Evolutionary conservation across 108 stramenopile species (phyloP), one percentile per base, ranked within the genome.

Genomic region (Poteriospumella lacustris): DNA sequence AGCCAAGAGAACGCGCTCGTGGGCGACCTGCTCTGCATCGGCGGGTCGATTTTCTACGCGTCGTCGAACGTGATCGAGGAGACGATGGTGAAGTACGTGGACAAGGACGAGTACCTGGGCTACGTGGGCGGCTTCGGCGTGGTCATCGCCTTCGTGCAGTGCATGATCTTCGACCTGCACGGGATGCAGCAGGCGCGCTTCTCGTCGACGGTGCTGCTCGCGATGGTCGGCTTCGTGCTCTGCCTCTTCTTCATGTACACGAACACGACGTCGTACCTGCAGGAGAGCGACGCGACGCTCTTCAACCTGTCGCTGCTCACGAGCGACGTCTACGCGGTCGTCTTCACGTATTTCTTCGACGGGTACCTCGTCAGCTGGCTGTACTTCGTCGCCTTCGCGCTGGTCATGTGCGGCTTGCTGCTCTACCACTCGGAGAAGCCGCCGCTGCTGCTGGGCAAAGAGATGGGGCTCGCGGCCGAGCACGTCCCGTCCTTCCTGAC

Each of bases 301-400:
- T 88, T 87, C 83, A 89, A 89, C 77, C 80, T 89, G 0, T 85
- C 92, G 31, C 86, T 98, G 58, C 82, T 97, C 44, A 96, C 96
- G 26, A 92, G 93, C 3, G 96, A 97, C 82, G 87, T 91, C 38
- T 98, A 93, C 90, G 89, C 92, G 2, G 90, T 97, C 1, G 44
- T 89, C 9, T 95, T 94, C 77, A 87, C 90, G 5, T 90, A 91
- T 43, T 59, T 93, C 28, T 90, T 87, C 3, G 87, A 94, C 68
- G 85, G 85, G 28, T 89, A 92, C 59, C 78, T 87, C 59, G 91
- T 95, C 0, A 39, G 79, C 58, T 81, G 82, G 39, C 85, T 92
- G 60, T 98, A 95, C 82, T 94, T 90, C 44, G 76, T 89, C 1
- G 92, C 95, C 0, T 79, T 98, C 43, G 43, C 72, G 0, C 75